These are phyloP conservation scores for Lindgomyces ingoldianus DNA, from an alignment of 495 filamentous ascomycete genomes.

Conservation along the genomic window DNA sequence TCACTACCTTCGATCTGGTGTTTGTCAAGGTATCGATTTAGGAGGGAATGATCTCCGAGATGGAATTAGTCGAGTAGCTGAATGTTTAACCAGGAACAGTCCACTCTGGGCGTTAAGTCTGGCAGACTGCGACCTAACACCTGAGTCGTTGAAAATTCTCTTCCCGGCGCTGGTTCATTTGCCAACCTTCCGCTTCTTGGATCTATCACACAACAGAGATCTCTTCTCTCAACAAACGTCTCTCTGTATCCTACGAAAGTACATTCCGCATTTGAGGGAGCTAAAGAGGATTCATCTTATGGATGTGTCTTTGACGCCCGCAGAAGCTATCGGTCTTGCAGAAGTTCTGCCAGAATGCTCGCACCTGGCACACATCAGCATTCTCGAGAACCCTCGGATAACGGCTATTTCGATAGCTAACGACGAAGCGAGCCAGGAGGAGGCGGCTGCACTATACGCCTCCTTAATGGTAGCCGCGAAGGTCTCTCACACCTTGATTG, in stretches of 20 bases:
- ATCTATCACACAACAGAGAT: conserved; percentile 83
- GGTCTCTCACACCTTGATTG: conserved; percentile 79
- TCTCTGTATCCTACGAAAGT: conserved; percentile 73
- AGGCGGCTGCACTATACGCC: conserved; percentile 90
- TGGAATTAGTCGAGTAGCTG: conserved; percentile 66
- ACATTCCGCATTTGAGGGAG: conserved; percentile 75
- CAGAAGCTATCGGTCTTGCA: conserved; percentile 84
- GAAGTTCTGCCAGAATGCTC: conserved; percentile 85
- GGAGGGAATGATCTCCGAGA: conserved; percentile 83
- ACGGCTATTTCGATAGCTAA: conserved; percentile 66
- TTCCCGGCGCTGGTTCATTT: conserved; percentile 73
- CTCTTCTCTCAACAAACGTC: conserved; percentile 81
- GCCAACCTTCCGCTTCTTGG: conserved; percentile 80
- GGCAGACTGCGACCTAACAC: conserved; percentile 79
- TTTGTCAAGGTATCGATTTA: conserved; percentile 89
- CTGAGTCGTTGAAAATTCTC: conserved; percentile 69
- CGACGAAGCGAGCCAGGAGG: conserved; percentile 75
- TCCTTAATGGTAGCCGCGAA: conserved; percentile 87
- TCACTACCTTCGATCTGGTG: conserved; percentile 67
- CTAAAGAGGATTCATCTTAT: conserved; percentile 85
- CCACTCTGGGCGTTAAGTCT: conserved; percentile 81
- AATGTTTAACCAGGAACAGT: conserved; percentile 60
- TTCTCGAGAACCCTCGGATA: conserved; percentile 79
- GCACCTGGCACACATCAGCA: conserved; percentile 81
- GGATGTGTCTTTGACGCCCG: conserved; percentile 81